Base-by-base conservation (phyloP, 495 filamentous ascomycete species). In the Penicillium nucicola region DNA sequence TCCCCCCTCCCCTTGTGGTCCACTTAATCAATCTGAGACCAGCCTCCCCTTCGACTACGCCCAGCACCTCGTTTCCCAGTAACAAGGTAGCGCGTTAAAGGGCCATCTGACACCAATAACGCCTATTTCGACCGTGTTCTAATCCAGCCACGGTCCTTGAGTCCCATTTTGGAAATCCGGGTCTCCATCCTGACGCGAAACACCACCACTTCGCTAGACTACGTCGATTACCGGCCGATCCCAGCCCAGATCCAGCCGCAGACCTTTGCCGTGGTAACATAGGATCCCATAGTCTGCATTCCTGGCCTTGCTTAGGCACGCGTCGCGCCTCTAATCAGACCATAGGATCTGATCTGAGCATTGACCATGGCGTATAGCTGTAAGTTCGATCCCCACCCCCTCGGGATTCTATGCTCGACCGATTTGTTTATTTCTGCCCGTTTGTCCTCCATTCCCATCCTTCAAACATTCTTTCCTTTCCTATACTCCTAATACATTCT, bases 301-400 rank as follows among this genome's bases (percentile, higher is more conserved):
- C 70, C 64, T 72, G 67, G 69, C 69, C 67, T 72, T 70, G 68
- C 67, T 65, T 70, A 58, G 65, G 67, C 66, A 74, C 70, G 70
- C 70, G 70, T 67, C 70, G 70, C 67, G 67, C 52, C 57, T 47
- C 57, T 50, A 48, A 41, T 53, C 33, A 35, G 33, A 19, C 42
- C 42, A 50, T 48, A 50, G 54, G 55, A 56, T 60, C 60, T 52
- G 45, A 61, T 62, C 59, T 58, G 58, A 62, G 56, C 62, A 53
- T 51, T 55, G 65, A 48, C 37, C 61, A 74, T 74, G 69, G 60
- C 64, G 56, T 67, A 66, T 66, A 56, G 50, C 53, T 66, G 71
- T 74, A 67, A 72, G 71, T 74, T 41, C 53, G 57, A 67, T 61
- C 56, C 53, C 44, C 43, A 42, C 45, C 49, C 56, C 63, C 51